Evolutionary conservation across 352 stramenopile species (phyloP).

Genomic region (Phytopythium mirpurense): DNA sequence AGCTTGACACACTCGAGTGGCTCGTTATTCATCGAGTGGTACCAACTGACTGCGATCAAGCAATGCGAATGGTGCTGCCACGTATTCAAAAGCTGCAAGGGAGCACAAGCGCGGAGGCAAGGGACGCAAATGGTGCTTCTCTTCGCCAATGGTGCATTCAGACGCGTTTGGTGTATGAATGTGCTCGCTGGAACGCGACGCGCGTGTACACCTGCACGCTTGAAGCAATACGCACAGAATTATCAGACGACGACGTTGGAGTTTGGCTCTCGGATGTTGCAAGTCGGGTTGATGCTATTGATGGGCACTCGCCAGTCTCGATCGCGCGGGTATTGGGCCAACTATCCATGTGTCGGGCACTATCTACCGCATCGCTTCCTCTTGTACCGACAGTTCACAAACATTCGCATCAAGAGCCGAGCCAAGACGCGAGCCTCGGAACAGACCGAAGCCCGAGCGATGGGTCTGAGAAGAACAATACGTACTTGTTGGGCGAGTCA

Average conservation of each 20-base stretch:
- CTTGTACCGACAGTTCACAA: neutral
- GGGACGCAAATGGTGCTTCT: neutral
- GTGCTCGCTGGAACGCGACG: conserved; percentile 34
- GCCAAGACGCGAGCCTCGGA: neutral
- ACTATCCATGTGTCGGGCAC: neutral
- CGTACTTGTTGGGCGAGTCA: neutral
- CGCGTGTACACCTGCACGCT: neutral
- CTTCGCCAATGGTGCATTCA: neutral
- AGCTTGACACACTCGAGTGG: conserved; percentile 2
- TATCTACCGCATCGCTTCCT: neutral
- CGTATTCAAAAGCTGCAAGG: neutral
- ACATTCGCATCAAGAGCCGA: neutral
- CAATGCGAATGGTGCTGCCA: neutral
- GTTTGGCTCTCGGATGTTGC: neutral
- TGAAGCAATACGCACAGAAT: conserved; percentile 2
- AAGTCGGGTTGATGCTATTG: neutral
- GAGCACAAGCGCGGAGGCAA: no score
- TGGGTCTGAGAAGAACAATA: neutral
- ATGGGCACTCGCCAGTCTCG: conserved; percentile 21
- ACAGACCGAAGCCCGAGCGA: neutral
- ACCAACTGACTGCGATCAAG: neutral
- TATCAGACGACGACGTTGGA: conserved; percentile 1
- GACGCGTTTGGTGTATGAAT: conserved; percentile 9
- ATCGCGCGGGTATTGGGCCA: conserved; percentile 25
- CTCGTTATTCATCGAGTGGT: neutral